A percentile compares a stretch with the other conserved stretches of the same genome.
phyloP scores from a whole-genome alignment of 2,329 filamentous ascomycete species.

The Cytospora schulzeri region DNA sequence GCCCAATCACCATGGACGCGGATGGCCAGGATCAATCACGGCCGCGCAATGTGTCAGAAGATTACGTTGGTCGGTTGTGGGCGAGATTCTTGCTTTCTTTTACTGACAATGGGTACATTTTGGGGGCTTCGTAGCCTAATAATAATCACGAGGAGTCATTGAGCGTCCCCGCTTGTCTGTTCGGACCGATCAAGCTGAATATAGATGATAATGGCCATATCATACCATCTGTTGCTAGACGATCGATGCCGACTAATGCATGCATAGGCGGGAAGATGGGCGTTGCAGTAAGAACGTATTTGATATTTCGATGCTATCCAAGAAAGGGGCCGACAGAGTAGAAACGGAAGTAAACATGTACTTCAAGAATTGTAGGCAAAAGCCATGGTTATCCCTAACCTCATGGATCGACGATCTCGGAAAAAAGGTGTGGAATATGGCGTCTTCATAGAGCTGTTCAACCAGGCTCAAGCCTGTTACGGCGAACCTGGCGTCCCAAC shows the following conservation, averaged over 20 bases:
- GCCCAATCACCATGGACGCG: constrained; percentile 46
- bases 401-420: constrained; percentile 90
- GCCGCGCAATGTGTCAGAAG: constrained; percentile 49
- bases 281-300: background rate
- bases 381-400: constrained; percentile 89
- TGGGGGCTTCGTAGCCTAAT: constrained; percentile 36
- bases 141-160: background rate
- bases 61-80: constrained; percentile 56
- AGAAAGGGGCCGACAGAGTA: background rate
- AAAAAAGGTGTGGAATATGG: constrained; percentile 88
- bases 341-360: constrained; percentile 2
- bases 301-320: background rate
- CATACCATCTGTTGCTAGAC: background rate
- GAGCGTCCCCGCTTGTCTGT: background rate
- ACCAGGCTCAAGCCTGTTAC: constrained; percentile 67
- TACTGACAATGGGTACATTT: constrained; percentile 51
- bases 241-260: background rate
- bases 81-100: constrained; percentile 60
- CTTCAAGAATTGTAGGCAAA: constrained; percentile 60
- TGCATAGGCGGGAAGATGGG: background rate
- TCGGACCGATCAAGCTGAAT: background rate
- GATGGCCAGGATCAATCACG: constrained; percentile 48
- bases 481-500: constrained; percentile 67
- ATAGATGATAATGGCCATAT: background rate
- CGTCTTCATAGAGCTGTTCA: constrained; percentile 61